Percentiles rank a stretch among this genome's conserved stretches.
Conservation (phyloP, 805 yeast species). For the Wickerhamiella kurtzmanii region DNA sequence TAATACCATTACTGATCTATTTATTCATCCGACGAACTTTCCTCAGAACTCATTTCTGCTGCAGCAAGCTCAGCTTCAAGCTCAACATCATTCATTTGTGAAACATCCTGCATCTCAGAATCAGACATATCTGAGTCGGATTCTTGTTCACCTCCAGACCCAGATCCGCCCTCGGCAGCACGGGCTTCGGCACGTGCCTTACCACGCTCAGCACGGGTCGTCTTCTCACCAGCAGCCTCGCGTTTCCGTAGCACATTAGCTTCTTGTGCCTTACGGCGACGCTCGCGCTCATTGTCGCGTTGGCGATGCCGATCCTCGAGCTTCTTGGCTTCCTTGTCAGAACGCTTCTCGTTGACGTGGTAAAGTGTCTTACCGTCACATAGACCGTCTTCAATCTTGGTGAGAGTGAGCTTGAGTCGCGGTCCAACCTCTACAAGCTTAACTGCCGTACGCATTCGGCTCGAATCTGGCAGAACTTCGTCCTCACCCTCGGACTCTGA, state of each 20-base stretch:
- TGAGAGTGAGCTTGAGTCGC: conserved; percentile 56
- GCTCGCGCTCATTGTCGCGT: conserved; percentile 47
- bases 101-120: conserved; percentile 34
- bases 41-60: conserved; percentile 1
- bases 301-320: conserved; percentile 57
- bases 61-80: conserved; percentile 22
- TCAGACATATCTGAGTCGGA: conserved; percentile 14
- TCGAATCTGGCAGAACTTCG: conserved; percentile 39
- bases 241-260: conserved; percentile 62
- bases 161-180: conserved; percentile 6
- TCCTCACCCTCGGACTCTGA: conserved; percentile 92
- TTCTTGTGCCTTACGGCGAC: conserved; percentile 65
- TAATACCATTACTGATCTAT: too few relatives aligned
- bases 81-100: conserved; percentile 26
- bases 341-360: conserved; percentile 58
- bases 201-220: conserved; percentile 50
- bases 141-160: conserved; percentile 10
- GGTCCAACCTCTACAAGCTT: conserved; percentile 91
- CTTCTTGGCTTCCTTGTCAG: conserved; percentile 42
- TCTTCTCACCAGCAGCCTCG: conserved; percentile 59
- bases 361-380: conserved; percentile 80
- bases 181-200: conserved; percentile 23
- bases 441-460: conserved; percentile 62
- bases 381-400: conserved; percentile 85
- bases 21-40: conserved; percentile 1